Conservation (phyloP, 495 filamentous ascomycete genomes). For the Wilcoxina mikolae region DNA sequence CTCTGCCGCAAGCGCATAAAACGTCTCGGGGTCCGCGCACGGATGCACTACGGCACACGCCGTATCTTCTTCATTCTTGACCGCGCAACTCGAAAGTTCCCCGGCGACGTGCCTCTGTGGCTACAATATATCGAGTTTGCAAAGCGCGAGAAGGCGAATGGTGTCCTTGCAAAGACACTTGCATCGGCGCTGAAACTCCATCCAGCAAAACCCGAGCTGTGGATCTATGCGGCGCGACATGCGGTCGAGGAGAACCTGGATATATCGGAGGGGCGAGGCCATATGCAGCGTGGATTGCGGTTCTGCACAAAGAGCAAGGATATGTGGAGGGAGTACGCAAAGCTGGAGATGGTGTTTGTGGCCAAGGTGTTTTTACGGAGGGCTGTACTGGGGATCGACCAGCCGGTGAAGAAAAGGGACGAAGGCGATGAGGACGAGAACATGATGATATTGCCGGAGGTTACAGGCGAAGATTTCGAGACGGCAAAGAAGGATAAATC, state of each 20-base stretch:
- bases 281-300: constrained; percentile 74
- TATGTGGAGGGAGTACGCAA: constrained; percentile 80
- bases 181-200: constrained; percentile 68
- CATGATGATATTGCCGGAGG: constrained; percentile 46
- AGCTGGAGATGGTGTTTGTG: constrained; percentile 84
- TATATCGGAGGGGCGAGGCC: constrained; percentile 70
- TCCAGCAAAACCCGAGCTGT: constrained; percentile 67
- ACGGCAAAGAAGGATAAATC: constrained; percentile 35
- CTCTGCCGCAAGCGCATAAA: constrained; percentile 69
- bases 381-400: constrained; percentile 54
- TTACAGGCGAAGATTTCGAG: constrained; percentile 52
- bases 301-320: constrained; percentile 60
- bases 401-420: constrained; percentile 32
- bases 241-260: constrained; percentile 63
- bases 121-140: constrained; percentile 80
- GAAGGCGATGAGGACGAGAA: constrained; percentile 35
- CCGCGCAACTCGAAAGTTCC: constrained; percentile 71
- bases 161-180: constrained; percentile 63
- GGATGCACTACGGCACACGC: constrained; percentile 49
- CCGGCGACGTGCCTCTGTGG: constrained; percentile 73
- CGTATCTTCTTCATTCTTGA: constrained; percentile 81
- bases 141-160: constrained; percentile 55
- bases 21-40: constrained; percentile 57
- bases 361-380: constrained; percentile 58
- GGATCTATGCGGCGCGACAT: constrained; percentile 70